Base-by-base conservation (phyloP, 2,329 filamentous ascomycete species). In the Penicillium sp. region DNA sequence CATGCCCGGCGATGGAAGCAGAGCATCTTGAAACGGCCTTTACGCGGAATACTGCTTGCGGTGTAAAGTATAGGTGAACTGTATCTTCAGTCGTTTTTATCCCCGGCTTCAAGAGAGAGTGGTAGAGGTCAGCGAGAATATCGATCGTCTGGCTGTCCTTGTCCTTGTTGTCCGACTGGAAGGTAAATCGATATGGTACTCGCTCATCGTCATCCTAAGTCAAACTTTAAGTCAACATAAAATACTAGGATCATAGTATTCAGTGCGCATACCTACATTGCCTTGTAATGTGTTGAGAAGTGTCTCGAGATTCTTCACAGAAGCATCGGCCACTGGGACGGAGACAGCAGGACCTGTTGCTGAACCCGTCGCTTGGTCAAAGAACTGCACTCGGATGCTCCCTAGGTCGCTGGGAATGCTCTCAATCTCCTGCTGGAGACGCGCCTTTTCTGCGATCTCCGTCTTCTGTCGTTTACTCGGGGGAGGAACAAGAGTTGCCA, bases 1-100 rank as follows among this genome's bases (percentile, higher is more conserved):
- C 93, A 77, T 99, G 95, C 13, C 95, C 95, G 3, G 90, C 89
- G 67, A 98, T 96, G 58, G 89, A 89, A 64, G 93, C 91, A 7
- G 93, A 91, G 80, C 95, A 94, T 76, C 95, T 86, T 53, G 93
- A 94, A 47, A 97, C 93, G 11, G 92, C 91, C 71, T 95, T 93
- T 26, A 98, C 95, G 71, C 90, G 89, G 82, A 97, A 98, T 0
- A 98, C 91, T 23, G 94, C 92, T 77, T 99, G 94, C 0, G 95
- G 94, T 44, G 87, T 86, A 74, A 87, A 89, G 62, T 88, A 85
- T 15, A 90, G 83, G 46, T 84, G 82, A 29, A 90, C 81, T 38
- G 85, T 83, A 64, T 87, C 84, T 81, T 90, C 88, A 29, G 86
- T 86, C 3, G 82, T 83, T 68, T 83, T 84, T 44, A 83, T 66